Conservation (phyloP, 2,329 filamentous ascomycete genomes). For the Fusarium sp. region DNA sequence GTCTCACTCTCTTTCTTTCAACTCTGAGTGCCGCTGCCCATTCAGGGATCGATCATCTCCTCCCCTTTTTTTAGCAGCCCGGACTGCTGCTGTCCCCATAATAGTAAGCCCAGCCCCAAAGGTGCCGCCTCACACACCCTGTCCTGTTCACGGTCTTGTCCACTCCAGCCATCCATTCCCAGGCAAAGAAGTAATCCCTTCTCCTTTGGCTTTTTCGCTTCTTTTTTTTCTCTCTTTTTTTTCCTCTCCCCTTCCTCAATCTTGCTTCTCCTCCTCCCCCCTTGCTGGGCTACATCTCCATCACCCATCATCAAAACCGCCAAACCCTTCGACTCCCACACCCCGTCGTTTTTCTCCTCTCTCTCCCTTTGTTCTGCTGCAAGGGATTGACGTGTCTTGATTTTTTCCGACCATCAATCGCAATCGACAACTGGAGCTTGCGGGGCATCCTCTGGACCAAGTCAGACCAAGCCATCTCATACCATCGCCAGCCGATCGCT, state of each 20-base stretch:
- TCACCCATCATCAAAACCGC: slow-evolving; percentile 14
- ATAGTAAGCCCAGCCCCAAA: slow-evolving; percentile 35
- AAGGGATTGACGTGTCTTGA: slow-evolving; percentile 34
- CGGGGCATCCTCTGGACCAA: slow-evolving; percentile 35
- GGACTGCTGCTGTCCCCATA: slow-evolving; percentile 4
- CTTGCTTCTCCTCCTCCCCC: slow-evolving; percentile 6
- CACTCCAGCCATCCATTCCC: slow-evolving; percentile 2
- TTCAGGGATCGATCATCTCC: slow-evolving; percentile 13
- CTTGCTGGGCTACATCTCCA: slow-evolving; percentile 10
- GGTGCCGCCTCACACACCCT: slow-evolving; percentile 29
- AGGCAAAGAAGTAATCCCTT: slow-evolving; percentile 33
- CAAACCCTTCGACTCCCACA: slow-evolving; percentile 4
- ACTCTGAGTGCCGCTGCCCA: not conserved
- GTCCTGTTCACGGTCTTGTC: slow-evolving; percentile 17
- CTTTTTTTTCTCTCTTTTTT: slow-evolving; percentile 10
- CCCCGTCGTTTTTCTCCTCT: not conserved
- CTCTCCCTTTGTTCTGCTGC: slow-evolving; percentile 8
- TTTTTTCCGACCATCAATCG: slow-evolving; percentile 18
- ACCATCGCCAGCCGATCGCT: not conserved
- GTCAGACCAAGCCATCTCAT: slow-evolving; percentile 13
- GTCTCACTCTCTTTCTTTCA: not conserved
- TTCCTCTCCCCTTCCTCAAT: slow-evolving; percentile 21
- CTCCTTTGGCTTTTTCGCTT: slow-evolving; percentile 20
- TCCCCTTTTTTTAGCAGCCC: slow-evolving; percentile 9
- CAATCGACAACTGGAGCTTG: slow-evolving; percentile 35